Base-by-base conservation (phyloP, 306 rosid genomes). In the Fagus sylvatica region DNA sequence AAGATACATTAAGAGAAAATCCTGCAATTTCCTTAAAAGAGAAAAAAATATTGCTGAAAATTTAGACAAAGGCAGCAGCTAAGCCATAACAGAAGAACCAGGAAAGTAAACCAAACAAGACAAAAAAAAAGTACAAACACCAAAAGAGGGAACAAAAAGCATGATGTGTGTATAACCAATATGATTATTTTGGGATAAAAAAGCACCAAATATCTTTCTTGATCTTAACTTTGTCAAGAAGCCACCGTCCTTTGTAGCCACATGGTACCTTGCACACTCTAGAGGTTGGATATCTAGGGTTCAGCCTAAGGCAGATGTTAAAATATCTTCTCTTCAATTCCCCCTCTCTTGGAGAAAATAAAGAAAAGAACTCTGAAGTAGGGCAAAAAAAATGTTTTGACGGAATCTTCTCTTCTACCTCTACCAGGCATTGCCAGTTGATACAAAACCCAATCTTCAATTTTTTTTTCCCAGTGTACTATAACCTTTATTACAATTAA, bases 1-100 rank as follows among this genome's bases (percentile, higher is more conserved):
- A 77, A 82, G 67, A 70, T 74, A 62, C 67, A 59, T 75, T 68
- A 70, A 74, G 16, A 53, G 22, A 46, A 79, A 79, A 41, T 37
- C 41, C 30, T 41, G 33, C 41, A 39, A 37, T 69, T 57, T 81
- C 57, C 37, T 5, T 48, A 73, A 73, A 64, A 67, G 17, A 48
- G 33, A 59, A 6, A 48, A 1, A 30, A 15, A 36, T 62, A 62
- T 62, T 62, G 36, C 43, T 6, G 43, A 36, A n/a, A n/a, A 19
- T 16, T n/a, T 16, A 17, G 71, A 17, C n/a, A 8, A 46, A 10
- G 30, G 69, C 17, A 61, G 57, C 70, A 59, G 2, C 42, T 13
- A 53, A 73, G 61, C 51, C 57, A 73, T 46, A 32, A 46, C 7
- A 75, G 73, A 61, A 49, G 73, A 33, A 69, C n/a, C 49, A 53